Evolutionary conservation across 306 rosid species (phyloP).

Genomic region (Lablab purpureus): DNA sequence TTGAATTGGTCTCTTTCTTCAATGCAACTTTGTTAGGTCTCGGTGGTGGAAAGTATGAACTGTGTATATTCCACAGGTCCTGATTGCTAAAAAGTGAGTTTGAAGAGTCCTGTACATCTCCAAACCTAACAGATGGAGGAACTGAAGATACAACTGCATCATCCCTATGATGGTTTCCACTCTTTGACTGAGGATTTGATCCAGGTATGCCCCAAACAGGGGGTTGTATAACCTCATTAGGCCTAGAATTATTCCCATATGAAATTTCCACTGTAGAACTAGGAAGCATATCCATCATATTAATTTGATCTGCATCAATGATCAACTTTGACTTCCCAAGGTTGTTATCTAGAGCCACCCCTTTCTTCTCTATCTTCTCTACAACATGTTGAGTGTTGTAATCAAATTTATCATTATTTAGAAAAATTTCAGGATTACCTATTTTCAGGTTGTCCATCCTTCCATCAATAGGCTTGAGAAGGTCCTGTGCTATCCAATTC

Average conservation of each 20-base stretch:
- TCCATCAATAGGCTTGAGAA: constrained; percentile 65
- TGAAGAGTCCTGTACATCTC: constrained; percentile 67
- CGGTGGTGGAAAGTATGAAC: constrained; percentile 78
- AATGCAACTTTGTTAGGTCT: constrained; percentile 63
- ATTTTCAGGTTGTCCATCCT: constrained; percentile 55
- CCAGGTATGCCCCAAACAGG: constrained; percentile 69
- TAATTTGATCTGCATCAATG: constrained; percentile 48
- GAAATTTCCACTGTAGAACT: constrained; percentile 56
- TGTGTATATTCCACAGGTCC: constrained; percentile 86
- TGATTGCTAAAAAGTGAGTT: constrained; percentile 91
- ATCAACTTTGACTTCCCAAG: constrained; percentile 49
- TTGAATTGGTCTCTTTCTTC: constrained; percentile 58
- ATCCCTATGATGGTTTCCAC: constrained; percentile 57
- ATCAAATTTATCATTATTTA: constrained; percentile 55
- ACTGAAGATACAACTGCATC: constrained; percentile 49
- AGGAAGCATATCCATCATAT: constrained; percentile 51
- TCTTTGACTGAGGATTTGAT: constrained; percentile 58
- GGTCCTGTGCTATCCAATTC: constrained; percentile 57
- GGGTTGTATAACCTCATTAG: constrained; percentile 62
- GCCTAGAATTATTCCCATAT: constrained; percentile 54
- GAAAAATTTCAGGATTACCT: constrained; percentile 56
- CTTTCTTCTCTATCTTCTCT: constrained; percentile 57
- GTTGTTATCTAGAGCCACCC: constrained; percentile 51
- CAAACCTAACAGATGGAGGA: constrained; percentile 53
- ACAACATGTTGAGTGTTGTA: constrained; percentile 49